Evolutionary conservation across 2,329 filamentous ascomycete species (phyloP), one percentile per base, ranked within the genome.

Genomic region (Phialophora macrospora): DNA sequence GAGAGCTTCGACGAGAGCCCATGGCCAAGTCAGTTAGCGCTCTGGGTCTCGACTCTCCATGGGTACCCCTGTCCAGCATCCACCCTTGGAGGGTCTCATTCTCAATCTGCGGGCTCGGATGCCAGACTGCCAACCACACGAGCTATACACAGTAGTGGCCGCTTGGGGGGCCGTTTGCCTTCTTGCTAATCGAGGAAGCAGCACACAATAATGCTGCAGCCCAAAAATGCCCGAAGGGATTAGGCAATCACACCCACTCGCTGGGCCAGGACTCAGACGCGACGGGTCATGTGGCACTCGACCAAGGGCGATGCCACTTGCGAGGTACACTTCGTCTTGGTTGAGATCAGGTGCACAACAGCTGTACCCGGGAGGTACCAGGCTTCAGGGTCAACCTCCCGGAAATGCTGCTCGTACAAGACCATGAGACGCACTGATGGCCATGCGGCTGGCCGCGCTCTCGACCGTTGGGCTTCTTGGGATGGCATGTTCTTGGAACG

Each of bases 21-120:
- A 65, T 52, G 38, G 51, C 7, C 64, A 65, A 63, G 56, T 48
- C 59, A 58, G 56, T 65, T 67, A 67, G 67, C 67, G 67, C 67
- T 60, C 55, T 59, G 48, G 55, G 46, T 52, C 63, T 55, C 24
- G 49, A 38, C 32, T 51, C 20, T 67, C 65, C 67, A 67, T 60
- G 32, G 26, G 46, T 14, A 54, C 65, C 62, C 38, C 51, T 58
- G 58, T 59, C 32, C 46, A 48, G 26, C 38, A 30, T 51, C 46
- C 48, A 48, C 38, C 63, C 60, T 49, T 54, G 59, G 56, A 44
- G 30, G 24, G 24, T n/a, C 34, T 55, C 49, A 49, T 58, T 58
- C 46, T 30, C 48, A 68, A 41, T 51, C 52, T 64, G 56, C 34
- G 49, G 32, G 24, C 44, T 55, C 60, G 9, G 49, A 28, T 28